These are phyloP conservation scores for Xylariaceae sp. DNA, from an alignment of 2,329 filamentous ascomycete species.

Conservation along the genomic window DNA sequence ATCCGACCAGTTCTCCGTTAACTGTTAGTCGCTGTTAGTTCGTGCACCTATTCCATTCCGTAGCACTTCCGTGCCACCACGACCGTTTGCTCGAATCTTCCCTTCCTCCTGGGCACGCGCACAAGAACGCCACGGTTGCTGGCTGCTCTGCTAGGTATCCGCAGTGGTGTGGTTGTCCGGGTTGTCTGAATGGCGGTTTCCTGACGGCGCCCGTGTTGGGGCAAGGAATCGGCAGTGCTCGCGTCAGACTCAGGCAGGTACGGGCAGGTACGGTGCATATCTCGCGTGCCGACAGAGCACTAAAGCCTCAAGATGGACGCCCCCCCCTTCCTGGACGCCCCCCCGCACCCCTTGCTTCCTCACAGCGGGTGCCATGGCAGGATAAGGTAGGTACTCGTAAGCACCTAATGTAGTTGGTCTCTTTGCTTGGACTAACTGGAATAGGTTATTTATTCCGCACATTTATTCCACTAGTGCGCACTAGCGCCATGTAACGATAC, in stretches of 20 bases:
- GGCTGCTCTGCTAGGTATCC: slow-evolving; percentile 27
- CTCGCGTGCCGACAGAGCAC: slow-evolving; percentile 11
- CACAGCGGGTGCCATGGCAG: neutral
- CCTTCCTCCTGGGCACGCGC: slow-evolving; percentile 18
- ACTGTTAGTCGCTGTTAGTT: neutral
- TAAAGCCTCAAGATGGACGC: neutral
- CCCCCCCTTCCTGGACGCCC: slow-evolving; percentile 1
- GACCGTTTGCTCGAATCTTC: slow-evolving; percentile 17
- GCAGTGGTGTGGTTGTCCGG: slow-evolving; percentile 22
- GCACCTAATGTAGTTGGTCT: neutral
- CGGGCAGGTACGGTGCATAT: slow-evolving; percentile 18
- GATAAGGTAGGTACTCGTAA: neutral
- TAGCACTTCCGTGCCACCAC: neutral
- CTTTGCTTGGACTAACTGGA: neutral
- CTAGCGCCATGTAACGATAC: neutral
- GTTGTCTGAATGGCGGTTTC: slow-evolving; percentile 16
- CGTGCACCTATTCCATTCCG: no score
- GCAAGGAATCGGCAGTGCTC: slow-evolving; percentile 9
- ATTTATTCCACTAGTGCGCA: neutral
- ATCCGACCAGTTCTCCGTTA: neutral
- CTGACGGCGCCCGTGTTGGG: slow-evolving; percentile 6
- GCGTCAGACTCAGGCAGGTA: slow-evolving; percentile 10
- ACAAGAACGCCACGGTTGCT: slow-evolving; percentile 21
- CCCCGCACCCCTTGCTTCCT: neutral
- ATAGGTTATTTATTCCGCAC: neutral